A percentile compares a stretch with the other conserved stretches of the same genome.
Conservation (phyloP, 106 monocot genomes). For the Cymbidium sinense region DNA sequence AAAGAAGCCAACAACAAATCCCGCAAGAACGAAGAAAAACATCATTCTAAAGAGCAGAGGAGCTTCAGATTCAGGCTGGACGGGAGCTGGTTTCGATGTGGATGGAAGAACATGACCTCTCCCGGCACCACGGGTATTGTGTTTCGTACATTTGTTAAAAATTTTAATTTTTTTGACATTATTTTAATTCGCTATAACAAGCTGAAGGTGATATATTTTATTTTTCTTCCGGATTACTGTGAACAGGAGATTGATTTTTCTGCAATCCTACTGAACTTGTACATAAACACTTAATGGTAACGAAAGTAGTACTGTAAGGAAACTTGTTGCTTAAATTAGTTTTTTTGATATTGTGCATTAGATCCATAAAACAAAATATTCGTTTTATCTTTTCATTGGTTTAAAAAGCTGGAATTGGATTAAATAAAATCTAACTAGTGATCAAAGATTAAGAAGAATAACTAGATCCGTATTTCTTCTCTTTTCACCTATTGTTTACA, state of each 20-base stretch:
- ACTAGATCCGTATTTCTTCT: too few relatives aligned
- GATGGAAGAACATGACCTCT: slow-evolving; percentile 12
- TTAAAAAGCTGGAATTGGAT: too few relatives aligned
- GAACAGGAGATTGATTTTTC: neutral
- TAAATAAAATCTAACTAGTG: too few relatives aligned
- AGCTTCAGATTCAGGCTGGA: slow-evolving; percentile 72
- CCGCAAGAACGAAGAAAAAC: slow-evolving; percentile 57
- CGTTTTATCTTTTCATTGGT: too few relatives aligned
- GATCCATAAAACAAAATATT: too few relatives aligned
- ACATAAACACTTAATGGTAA: too few relatives aligned
- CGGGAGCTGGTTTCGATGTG: slow-evolving; percentile 97
- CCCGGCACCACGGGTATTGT: neutral
- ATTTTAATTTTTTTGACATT: neutral
- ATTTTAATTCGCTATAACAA: neutral
- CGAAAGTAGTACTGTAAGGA: too few relatives aligned
- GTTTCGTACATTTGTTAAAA: neutral
- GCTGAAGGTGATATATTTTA: too few relatives aligned
- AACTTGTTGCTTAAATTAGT: too few relatives aligned
- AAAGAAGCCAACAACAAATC: slow-evolving; percentile 42
- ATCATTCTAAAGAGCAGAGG: slow-evolving; percentile 69
- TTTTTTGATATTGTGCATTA: too few relatives aligned
- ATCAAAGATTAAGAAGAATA: too few relatives aligned
- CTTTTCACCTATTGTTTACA: too few relatives aligned
- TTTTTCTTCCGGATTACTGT: neutral
- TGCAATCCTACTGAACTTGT: neutral